Evolutionary conservation across 2,329 filamentous ascomycete species (phyloP), one percentile per base, ranked within the genome.

Genomic region (Berkeleyomyces basicola): DNA sequence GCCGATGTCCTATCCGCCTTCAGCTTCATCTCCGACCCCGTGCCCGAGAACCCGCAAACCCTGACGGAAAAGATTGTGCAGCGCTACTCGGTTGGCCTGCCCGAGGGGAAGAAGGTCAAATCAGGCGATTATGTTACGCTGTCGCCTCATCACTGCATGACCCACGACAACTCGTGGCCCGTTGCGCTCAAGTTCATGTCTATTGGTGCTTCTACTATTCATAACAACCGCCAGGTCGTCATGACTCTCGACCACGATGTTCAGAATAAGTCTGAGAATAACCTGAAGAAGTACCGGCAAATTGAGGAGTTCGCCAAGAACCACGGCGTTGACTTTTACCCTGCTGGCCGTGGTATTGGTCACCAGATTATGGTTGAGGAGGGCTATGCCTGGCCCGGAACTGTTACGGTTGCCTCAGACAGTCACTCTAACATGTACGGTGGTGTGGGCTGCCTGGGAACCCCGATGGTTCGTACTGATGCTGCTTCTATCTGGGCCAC

Each of bases 51-150:
- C 1, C 81, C 88, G 0, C 90, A 96, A 74, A 96, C 88, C 2
- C 74, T 96, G 60, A 93, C 88, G 2, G 91, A 96, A 72, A 96
- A 96, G 78, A 96, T 96, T 64, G 85, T 96, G 0, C 91, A 96
- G 72, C 75, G 79, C 14, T 86, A 95, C 72, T 81, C 89, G 0
- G 79, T 90, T n/a, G 88, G 85, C 7, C 80, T 96, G 0, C 74
- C 87, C 1, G 72, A 82, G 9, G 88, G 84, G 65, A 95, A 96
- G 75, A 77, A 79, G 63, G 87, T 96, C 69, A 81, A 79, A 68
- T 78, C 81, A 3, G 90, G 91, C 70, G 90, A 96, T 78, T 96
- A 93, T 76, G 83, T 96, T 64, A 87, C 82, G 0, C 78, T 95
- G 78, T 33, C 39, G 31, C 58, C 65, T 1, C 61, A 66, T 31